phyloP scores from a whole-genome alignment of 352 stramenopile species.

The Phytophthora pluvialis region DNA sequence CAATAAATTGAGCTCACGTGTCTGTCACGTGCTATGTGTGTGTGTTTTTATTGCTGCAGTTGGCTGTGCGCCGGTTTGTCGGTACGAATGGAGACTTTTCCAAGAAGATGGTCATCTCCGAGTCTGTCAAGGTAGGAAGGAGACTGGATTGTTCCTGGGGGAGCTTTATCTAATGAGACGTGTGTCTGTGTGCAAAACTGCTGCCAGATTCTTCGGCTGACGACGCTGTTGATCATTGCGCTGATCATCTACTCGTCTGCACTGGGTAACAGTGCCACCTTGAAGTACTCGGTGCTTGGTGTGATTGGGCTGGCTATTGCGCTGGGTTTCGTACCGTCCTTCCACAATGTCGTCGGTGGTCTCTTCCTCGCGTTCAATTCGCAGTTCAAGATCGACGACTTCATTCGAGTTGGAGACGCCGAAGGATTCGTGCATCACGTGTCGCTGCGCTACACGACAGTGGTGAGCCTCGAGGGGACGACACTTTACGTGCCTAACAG shows the following conservation, averaged over 20 bases:
- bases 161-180: background rate
- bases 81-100: slow-evolving; percentile 81
- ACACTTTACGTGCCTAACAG: slow-evolving; percentile 88
- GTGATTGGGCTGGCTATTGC: slow-evolving; percentile 87
- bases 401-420: slow-evolving; percentile 79
- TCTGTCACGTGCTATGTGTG: slow-evolving; percentile 10
- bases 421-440: slow-evolving; percentile 86
- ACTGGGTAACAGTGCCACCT: slow-evolving; percentile 65
- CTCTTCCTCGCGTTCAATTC: slow-evolving; percentile 91
- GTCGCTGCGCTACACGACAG: slow-evolving; percentile 83
- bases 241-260: slow-evolving; percentile 89
- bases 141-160: background rate
- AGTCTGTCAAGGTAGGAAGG: slow-evolving; percentile 80
- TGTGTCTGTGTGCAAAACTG: background rate
- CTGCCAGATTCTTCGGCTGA: slow-evolving; percentile 74
- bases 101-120: slow-evolving; percentile 90
- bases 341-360: slow-evolving; percentile 87
- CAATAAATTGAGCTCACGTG: background rate
- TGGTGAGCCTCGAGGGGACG: slow-evolving; percentile 83
- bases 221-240: slow-evolving; percentile 76
- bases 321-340: slow-evolving; percentile 86
- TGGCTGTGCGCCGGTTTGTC: slow-evolving; percentile 81
- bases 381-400: slow-evolving; percentile 90
- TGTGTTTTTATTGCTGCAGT: slow-evolving; percentile 37
- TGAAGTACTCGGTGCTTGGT: slow-evolving; percentile 86